These are phyloP conservation scores for Celoporthe dispersa DNA, from an alignment of 2,329 filamentous ascomycete genomes.

Conservation along the genomic window DNA sequence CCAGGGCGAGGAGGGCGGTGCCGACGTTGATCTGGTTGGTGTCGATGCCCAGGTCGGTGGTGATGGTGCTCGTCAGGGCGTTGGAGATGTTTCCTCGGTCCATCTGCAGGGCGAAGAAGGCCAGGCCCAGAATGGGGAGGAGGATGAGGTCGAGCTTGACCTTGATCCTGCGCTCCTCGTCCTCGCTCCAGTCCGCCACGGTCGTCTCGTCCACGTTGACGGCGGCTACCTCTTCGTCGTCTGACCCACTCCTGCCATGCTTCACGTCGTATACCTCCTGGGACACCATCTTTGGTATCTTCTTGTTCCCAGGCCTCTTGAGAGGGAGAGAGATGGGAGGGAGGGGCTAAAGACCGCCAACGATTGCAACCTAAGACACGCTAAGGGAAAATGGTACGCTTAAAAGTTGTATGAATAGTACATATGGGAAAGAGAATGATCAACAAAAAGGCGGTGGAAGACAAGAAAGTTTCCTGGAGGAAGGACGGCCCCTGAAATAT, in stretches of 20 bases:
- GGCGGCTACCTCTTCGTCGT: background rate
- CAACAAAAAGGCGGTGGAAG: background rate
- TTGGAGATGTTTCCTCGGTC: slow-evolving; percentile 47
- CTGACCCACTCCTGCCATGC: background rate
- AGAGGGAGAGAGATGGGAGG: background rate
- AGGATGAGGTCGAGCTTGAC: slow-evolving; percentile 49
- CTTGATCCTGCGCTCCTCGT: slow-evolving; percentile 12
- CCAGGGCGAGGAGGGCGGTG: slow-evolving; percentile 53
- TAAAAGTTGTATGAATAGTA: background rate
- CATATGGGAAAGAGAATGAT: background rate
- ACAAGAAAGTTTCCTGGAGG: background rate
- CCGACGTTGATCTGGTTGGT: slow-evolving; percentile 58
- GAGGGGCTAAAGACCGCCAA: background rate
- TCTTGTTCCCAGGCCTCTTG: background rate
- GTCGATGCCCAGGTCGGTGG: slow-evolving; percentile 52
- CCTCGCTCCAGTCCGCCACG: background rate
- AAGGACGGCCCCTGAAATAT: background rate
- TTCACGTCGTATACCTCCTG: background rate
- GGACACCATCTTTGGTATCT: background rate
- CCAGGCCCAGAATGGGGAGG: slow-evolving; percentile 51
- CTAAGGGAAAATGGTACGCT: no score
- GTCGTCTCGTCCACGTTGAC: slow-evolving; percentile 4
- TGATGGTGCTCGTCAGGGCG: slow-evolving; percentile 53
- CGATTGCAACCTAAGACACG: background rate
- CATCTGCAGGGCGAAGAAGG: slow-evolving; percentile 49